Evolutionary conservation across 306 rosid genomes (phyloP).

Genomic region (Cicer yamashitae): DNA sequence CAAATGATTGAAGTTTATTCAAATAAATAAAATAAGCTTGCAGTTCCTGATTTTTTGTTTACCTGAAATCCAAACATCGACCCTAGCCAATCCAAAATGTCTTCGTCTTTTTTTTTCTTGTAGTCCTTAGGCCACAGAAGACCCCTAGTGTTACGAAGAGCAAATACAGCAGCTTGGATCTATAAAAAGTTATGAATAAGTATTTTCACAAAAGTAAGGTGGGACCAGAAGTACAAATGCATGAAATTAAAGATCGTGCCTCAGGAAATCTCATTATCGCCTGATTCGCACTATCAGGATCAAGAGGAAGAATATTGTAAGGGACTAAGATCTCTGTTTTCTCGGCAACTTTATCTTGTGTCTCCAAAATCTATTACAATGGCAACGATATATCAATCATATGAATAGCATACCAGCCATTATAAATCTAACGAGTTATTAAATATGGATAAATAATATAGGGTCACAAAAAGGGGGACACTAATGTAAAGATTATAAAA

Average conservation of each 20-base stretch:
- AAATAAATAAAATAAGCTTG: constrained; percentile 12
- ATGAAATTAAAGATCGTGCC: constrained; percentile 52
- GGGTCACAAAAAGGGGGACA: constrained; percentile 27
- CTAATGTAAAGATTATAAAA: constrained; percentile 8
- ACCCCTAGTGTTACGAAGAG: constrained; percentile 94
- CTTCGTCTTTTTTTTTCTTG: constrained; percentile 89
- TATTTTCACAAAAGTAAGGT: constrained; percentile 20
- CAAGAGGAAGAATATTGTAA: constrained; percentile 96
- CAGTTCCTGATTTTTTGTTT: constrained; percentile 15
- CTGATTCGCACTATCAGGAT: constrained; percentile 95
- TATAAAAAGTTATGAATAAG: constrained; percentile 46
- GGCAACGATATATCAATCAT: constrained; percentile 29
- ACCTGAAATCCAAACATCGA: constrained; percentile 98
- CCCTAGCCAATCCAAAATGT: constrained; percentile 97
- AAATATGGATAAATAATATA: constrained; percentile 28
- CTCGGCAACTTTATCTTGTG: constrained; percentile 93
- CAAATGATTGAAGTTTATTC: background rate
- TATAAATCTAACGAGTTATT: constrained; percentile 19
- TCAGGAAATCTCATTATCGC: constrained; percentile 94
- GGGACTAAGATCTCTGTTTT: constrained; percentile 91
- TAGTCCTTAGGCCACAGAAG: constrained; percentile 94
- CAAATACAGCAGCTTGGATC: constrained; percentile 89
- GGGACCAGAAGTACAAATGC: constrained; percentile 2
- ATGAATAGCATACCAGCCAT: background rate
- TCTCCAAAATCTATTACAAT: constrained; percentile 82